Percentiles rank a stretch among this genome's conserved stretches.
These are phyloP conservation scores for Populus hybrid DNA, from an alignment of 441 rosid genomes.

Conservation along the genomic window DNA sequence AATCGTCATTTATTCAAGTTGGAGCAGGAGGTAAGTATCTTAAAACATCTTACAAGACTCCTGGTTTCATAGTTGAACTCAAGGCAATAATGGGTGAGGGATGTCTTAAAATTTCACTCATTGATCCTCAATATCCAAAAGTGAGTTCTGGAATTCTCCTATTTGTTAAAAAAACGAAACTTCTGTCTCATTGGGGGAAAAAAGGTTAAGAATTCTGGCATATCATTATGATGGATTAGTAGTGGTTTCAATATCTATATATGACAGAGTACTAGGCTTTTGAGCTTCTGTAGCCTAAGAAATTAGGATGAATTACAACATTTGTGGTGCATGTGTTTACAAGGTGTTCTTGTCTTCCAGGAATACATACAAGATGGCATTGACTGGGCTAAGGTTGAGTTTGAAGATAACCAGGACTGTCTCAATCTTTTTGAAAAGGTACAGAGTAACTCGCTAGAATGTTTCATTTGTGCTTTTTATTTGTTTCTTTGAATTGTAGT, in stretches of 20 bases:
- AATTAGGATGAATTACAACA: not conserved
- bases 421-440: slow-evolving; percentile 99
- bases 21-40: slow-evolving; percentile 83
- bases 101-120: not conserved
- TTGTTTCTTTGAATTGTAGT: not conserved
- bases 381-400: slow-evolving; percentile 97
- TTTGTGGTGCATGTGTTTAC: not conserved
- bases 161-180: not conserved
- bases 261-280: not conserved
- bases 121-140: not conserved
- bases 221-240: not conserved
- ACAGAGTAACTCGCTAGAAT: slow-evolving; percentile 10
- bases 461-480: not conserved
- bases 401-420: slow-evolving; percentile 97
- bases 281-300: not conserved
- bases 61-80: not conserved
- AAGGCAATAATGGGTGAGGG: not conserved
- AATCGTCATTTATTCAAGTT: slow-evolving; percentile 97
- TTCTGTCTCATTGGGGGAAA: not conserved
- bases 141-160: not conserved
- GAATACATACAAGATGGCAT: slow-evolving; percentile 99
- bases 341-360: slow-evolving; percentile 35
- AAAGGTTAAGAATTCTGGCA: not conserved
- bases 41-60: not conserved
- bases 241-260: not conserved